Base-by-base conservation (phyloP, 1,284 basidiomycete genomes). In the Waitea zeae region DNA sequence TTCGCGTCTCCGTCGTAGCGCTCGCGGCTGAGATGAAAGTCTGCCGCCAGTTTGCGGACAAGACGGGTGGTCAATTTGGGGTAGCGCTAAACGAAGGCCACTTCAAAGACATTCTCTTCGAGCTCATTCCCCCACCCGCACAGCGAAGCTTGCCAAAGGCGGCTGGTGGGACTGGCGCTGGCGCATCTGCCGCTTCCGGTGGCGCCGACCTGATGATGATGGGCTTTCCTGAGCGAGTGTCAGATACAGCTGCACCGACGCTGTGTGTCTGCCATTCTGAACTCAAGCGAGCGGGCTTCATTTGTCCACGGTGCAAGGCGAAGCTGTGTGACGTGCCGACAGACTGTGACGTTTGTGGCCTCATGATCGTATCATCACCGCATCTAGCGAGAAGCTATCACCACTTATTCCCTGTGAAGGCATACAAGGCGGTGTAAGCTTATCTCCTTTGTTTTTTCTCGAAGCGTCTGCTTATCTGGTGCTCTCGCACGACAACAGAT, bases 301-400 rank as follows among this genome's bases (percentile, higher is more conserved):
- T 95, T 12, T 99, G 93, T 52, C 95, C 93, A 3, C 70, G 93
- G 17, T 99, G 93, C 51, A 67, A 75, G 28, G 74, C 81, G 35
- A 89, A 93, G 61, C 68, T 97, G 24, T 99, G 93, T 63, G 92
- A 98, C 48, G 89, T 97, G 2, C 93, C 93, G 26, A 98, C 93
- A 4, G 95, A 98, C 51, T 99, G 93, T 51, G 84, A 93, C 47
- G 80, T 97, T 19, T 98, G 93, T 49, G 88, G 89, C 2, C 62
- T 99, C 43, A 96, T 97, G 73, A 86, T 98, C 42, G 93, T 99
- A 42, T 92, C 87, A 58, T 88, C 87, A 37, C 93, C 95, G 4
- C 95, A 98, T 59, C 64, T 99, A 32, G 93, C 93, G 15, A 64
- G 93, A 43, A 95, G 89, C 49, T 95, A 93, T 53, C 84, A 92